Conservation (phyloP, 805 yeast species). For the Lachancea waltii region DNA sequence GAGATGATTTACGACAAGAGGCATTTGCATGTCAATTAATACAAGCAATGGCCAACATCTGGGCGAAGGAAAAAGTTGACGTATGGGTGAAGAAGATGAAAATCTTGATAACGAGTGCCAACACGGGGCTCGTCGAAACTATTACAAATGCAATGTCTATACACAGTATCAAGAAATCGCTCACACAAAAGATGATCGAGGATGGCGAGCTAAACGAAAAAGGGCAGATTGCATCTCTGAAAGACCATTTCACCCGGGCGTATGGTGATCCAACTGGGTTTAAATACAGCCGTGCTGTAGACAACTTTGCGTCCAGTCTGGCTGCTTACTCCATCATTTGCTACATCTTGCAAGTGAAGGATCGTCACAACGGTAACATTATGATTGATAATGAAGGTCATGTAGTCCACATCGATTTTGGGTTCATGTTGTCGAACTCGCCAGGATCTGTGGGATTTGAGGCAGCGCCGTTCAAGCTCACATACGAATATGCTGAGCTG, state of each 20-base stretch:
- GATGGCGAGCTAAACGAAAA: constrained; percentile 58
- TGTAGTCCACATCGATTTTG: constrained; percentile 91
- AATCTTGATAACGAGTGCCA: constrained; percentile 83
- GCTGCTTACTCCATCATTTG: constrained; percentile 92
- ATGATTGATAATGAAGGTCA: constrained; percentile 97
- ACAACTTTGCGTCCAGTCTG: constrained; percentile 74
- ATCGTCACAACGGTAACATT: constrained; percentile 94
- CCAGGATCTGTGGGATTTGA: constrained; percentile 98
- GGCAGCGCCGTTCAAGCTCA: constrained; percentile 93
- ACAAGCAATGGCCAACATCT: constrained; percentile 75
- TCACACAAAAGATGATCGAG: constrained; percentile 66
- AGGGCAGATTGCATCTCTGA: constrained; percentile 60
- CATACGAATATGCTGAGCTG: constrained; percentile 81
- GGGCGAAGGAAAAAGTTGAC: constrained; percentile 63
- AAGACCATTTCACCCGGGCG: constrained; percentile 69
- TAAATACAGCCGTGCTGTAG: constrained; percentile 68
- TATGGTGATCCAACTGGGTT: constrained; percentile 59
- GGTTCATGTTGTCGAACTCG: constrained; percentile 83
- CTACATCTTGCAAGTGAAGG: constrained; percentile 85
- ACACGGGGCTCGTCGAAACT: constrained; percentile 90
- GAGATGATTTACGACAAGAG: constrained; percentile 92
- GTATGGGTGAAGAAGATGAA: constrained; percentile 95
- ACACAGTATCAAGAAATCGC: constrained; percentile 88
- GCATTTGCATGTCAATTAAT: constrained; percentile 96
- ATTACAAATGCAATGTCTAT: constrained; percentile 90